Percentiles rank a stretch among this genome's conserved stretches.
These are phyloP conservation scores for Erodium trifolium DNA, from an alignment of 441 rosid species.

Conservation along the genomic window DNA sequence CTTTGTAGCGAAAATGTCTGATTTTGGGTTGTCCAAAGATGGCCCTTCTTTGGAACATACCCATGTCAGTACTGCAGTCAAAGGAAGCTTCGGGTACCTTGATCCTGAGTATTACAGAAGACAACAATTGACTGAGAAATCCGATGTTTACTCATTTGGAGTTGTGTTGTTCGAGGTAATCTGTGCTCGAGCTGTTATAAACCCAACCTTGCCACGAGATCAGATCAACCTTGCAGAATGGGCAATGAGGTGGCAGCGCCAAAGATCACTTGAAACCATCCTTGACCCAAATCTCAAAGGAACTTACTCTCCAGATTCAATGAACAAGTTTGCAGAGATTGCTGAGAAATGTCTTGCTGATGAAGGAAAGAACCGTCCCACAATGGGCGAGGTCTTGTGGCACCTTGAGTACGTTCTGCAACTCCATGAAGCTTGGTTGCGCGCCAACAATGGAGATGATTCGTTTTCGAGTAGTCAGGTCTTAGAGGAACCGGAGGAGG, in stretches of 20 bases:
- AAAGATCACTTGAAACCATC: constrained; percentile 85
- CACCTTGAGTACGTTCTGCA: constrained; percentile 88
- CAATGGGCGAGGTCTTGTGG: constrained; percentile 98
- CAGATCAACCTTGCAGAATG: constrained; percentile 98
- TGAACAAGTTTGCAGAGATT: constrained; percentile 87
- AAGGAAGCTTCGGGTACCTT: constrained; percentile 95
- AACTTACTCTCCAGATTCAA: constrained; percentile 69
- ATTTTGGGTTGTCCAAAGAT: constrained; percentile 93
- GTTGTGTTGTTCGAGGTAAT: constrained; percentile 95
- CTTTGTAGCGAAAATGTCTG: constrained; percentile 90
- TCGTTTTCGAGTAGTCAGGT: constrained; percentile 35
- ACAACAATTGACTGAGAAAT: constrained; percentile 90
- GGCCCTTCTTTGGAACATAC: constrained; percentile 92
- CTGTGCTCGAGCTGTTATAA: constrained; percentile 86
- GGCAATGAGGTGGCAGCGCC: constrained; percentile 97
- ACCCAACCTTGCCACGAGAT: constrained; percentile 88
- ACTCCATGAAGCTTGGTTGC: constrained; percentile 82
- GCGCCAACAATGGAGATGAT: constrained; percentile 24
- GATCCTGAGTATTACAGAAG: constrained; percentile 97
- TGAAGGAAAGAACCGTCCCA: constrained; percentile 81
- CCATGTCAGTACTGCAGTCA: constrained; percentile 96
- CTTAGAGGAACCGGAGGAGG: constrained; percentile 20
- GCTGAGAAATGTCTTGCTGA: constrained; percentile 97
- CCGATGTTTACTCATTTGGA: constrained; percentile 93
- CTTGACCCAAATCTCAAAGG: constrained; percentile 77